Evolutionary conservation across 768 basidiomycete species (phyloP).

Genomic region (Boletus insuetus): DNA sequence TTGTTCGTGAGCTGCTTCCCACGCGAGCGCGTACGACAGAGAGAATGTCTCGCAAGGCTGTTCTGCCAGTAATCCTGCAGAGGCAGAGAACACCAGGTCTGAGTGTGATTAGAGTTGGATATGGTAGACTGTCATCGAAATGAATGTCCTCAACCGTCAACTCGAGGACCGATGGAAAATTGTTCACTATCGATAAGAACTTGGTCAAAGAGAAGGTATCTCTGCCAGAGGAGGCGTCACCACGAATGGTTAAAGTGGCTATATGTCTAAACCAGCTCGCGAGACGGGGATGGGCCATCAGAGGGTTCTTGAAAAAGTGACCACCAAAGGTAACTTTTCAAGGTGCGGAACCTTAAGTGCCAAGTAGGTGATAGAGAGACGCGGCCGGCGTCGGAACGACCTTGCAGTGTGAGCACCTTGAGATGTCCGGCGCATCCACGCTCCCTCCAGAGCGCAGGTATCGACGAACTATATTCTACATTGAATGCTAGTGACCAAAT

Average conservation of each 20-base stretch:
- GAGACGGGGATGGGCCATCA: conserved; percentile 5
- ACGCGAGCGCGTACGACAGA: background rate
- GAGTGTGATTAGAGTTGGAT: background rate
- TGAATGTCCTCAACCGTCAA: conserved; percentile 5
- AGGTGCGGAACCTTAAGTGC: conserved; percentile 2
- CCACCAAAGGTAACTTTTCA: background rate
- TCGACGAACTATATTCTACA: background rate
- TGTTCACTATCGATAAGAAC: conserved; percentile 2
- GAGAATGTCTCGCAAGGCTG: background rate
- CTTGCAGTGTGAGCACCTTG: background rate
- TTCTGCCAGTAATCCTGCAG: background rate
- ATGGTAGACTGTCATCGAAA: background rate
- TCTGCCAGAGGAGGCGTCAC: background rate
- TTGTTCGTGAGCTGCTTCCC: background rate
- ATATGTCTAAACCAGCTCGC: conserved; percentile 2
- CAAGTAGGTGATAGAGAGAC: background rate
- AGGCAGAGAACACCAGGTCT: background rate
- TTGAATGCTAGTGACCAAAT: conserved; percentile 10
- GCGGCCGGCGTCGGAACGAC: background rate
- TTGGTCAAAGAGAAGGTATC: background rate
- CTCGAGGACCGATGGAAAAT: background rate
- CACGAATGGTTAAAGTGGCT: conserved; percentile 1
- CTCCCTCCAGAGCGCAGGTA: conserved; percentile 9
- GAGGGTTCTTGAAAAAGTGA: conserved; percentile 4
- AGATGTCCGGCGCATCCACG: background rate